Evolutionary conservation across 768 basidiomycete species (phyloP), one percentile per base, ranked within the genome.

Genomic region (Lactarius deliciosus): DNA sequence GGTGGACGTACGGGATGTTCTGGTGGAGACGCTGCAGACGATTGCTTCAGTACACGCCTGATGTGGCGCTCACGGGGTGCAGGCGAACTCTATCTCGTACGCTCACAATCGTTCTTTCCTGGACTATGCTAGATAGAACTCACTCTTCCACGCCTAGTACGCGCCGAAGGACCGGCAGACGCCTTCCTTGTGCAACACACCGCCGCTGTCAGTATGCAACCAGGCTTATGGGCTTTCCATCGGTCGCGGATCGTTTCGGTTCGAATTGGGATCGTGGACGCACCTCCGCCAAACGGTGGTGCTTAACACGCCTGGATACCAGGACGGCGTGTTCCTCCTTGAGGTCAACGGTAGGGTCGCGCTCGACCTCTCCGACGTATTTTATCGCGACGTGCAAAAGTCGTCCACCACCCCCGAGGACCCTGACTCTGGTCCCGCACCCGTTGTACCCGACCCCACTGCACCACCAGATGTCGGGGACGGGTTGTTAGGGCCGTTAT

Each of bases 41-140:
- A 82, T 54, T 96, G 94, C 72, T 96, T 92, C 73, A 92, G 90
- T 73, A 94, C 92, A 7, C 77, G 94, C 32, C 64, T 95, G 70
- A 95, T 96, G 94, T 95, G 90, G 89, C 80, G 90, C 45, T 72
- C 75, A 15, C 77, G 76, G 0, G 92, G 93, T 5, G 75, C 75
- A 0, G 93, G 92, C 5, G 94, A 95, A 72, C 77, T 92, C 32
- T 93, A 92, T 72, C 78, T 90, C 66, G 89, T 90, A 71, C 56
- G 36, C 25, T 10, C 28, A 38, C 5, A 18, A 16, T 9, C 61
- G n/a, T 63, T 59, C 32, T 30, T 38, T 58, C 9, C 30, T 47
- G 45, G 20, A 9, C 34, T n/a, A 43, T 15, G 22, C 3, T 32
- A 38, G 28, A 16, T 25, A 38, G 28, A 13, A 18, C 45, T 28